Conservation (phyloP, 2,329 filamentous ascomycete genomes). For the Beauveria caledonica region DNA sequence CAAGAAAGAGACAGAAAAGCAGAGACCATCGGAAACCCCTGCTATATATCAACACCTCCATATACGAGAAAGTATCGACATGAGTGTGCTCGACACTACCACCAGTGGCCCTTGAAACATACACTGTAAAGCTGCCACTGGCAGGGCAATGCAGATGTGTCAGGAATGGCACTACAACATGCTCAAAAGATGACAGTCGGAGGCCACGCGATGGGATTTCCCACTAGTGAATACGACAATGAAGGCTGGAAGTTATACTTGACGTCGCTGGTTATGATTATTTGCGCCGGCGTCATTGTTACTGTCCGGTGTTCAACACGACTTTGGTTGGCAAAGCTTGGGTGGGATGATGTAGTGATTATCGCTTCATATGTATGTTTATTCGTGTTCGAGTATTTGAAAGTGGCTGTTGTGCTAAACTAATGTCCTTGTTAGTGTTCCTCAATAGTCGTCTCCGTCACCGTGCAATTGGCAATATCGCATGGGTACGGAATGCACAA, state of each 20-base stretch:
- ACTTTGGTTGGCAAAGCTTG: constrained; percentile 23
- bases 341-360: constrained; percentile 31
- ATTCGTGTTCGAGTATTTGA: not conserved
- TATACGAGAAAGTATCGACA: not conserved
- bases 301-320: constrained; percentile 27
- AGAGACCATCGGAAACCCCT: not conserved
- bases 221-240: constrained; percentile 24
- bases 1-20: not conserved
- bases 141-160: not conserved
- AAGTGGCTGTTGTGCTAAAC: not conserved
- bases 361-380: constrained; percentile 25
- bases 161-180: not conserved
- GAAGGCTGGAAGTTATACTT: constrained; percentile 29
- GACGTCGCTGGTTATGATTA: constrained; percentile 25
- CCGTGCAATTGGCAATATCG: constrained; percentile 27
- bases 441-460: constrained; percentile 23
- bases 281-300: constrained; percentile 27
- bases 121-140: not conserved
- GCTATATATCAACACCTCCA: too few relatives aligned
- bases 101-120: not conserved
- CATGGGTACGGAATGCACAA: constrained; percentile 34
- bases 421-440: constrained; percentile 18
- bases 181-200: not conserved
- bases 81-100: not conserved
- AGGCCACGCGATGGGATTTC: constrained; percentile 18